These are phyloP conservation scores for Vanrija sp. DNA, from an alignment of 1,284 basidiomycete species.

Conservation along the genomic window DNA sequence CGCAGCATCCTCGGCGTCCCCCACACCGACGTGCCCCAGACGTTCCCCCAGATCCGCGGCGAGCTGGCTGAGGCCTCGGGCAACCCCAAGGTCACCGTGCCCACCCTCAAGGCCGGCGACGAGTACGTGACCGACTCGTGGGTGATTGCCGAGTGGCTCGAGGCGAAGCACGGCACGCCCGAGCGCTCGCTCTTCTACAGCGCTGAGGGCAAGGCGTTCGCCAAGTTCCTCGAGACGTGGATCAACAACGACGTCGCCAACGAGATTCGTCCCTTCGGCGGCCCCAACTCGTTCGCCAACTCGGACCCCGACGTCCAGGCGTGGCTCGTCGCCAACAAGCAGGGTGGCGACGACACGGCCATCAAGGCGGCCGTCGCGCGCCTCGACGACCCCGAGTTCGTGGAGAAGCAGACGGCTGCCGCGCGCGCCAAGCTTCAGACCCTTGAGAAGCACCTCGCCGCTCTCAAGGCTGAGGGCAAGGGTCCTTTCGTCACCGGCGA, in stretches of 20 bases:
- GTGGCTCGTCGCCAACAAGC: conserved; percentile 14
- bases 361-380: neutral
- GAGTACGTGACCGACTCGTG: conserved; percentile 27
- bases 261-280: conserved; percentile 18
- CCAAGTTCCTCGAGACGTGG: conserved; percentile 25
- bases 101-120: conserved; percentile 22
- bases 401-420: neutral
- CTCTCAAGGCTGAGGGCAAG: neutral
- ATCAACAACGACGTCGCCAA: conserved; percentile 18
- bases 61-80: conserved; percentile 22
- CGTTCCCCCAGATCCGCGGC: conserved; percentile 25
- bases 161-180: conserved; percentile 15
- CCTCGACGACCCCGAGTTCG: neutral
- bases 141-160: conserved; percentile 29
- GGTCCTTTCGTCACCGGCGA: neutral
- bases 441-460: neutral
- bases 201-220: conserved; percentile 17
- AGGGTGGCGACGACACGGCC: conserved; percentile 13
- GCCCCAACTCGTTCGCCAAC: neutral
- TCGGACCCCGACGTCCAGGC: conserved; percentile 9
- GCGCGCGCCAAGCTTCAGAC: neutral
- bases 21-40: conserved; percentile 5
- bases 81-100: conserved; percentile 27
- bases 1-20: conserved; percentile 23
- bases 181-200: conserved; percentile 22